Evolutionary conservation across 2,329 filamentous ascomycete species (phyloP).

Genomic region (Beauveria sp.): DNA sequence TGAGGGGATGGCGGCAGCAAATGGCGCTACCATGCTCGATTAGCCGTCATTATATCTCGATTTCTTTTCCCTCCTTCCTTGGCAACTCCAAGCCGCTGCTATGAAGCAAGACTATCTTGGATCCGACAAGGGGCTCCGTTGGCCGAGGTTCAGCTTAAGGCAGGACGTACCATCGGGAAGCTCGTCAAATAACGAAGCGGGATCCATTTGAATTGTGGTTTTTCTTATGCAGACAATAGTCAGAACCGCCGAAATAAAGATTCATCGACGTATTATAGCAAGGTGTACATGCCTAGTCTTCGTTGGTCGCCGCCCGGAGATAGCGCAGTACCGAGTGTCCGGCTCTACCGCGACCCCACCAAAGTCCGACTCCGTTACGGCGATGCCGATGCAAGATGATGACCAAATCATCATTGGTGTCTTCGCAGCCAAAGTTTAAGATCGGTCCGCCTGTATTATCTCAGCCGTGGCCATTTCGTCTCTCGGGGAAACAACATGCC

Average conservation of each 20-base stretch:
- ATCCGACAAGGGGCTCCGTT: background rate
- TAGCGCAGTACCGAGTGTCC: background rate
- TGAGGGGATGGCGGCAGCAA: conserved; percentile 26
- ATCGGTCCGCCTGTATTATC: too few relatives aligned
- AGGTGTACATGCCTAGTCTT: background rate
- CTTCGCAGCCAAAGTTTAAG: too few relatives aligned
- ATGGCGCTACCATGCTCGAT: conserved; percentile 19
- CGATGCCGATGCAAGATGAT: background rate
- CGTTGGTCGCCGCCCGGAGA: background rate
- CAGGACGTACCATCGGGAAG: background rate
- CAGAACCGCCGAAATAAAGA: background rate
- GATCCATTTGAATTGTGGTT: background rate
- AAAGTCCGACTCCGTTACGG: background rate
- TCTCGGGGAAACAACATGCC: too few relatives aligned
- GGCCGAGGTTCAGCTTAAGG: background rate
- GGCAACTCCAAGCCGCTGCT: background rate
- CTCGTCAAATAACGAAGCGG: background rate
- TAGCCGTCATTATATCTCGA: background rate
- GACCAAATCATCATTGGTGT: background rate
- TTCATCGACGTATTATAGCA: background rate
- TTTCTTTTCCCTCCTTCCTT: too few relatives aligned
- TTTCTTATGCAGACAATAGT: background rate
- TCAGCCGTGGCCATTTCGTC: too few relatives aligned
- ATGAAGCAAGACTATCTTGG: background rate
- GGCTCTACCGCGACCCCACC: background rate